These are phyloP conservation scores for Tephrocybe sp. DNA, from an alignment of 768 basidiomycete genomes.

Conservation along the genomic window DNA sequence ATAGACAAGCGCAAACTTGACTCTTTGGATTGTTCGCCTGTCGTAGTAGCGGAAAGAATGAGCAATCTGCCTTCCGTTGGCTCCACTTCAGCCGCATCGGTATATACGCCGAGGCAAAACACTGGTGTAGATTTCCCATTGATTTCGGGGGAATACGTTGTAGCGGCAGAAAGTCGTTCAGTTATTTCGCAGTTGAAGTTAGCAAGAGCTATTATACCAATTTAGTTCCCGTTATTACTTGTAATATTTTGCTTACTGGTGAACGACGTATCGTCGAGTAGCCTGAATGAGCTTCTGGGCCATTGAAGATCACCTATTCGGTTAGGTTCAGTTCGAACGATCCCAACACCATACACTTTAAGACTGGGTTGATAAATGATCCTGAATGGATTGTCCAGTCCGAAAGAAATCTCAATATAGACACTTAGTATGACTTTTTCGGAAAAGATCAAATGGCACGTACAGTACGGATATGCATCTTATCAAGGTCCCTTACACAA, in stretches of 20 bases:
- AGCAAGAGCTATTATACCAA: constrained; percentile 36
- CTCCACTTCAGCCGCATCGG: constrained; percentile 45
- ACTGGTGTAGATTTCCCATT: constrained; percentile 34
- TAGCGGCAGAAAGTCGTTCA: constrained; percentile 66
- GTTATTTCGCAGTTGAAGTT: constrained; percentile 47
- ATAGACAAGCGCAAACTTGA: constrained; percentile 33
- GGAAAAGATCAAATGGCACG: constrained; percentile 16
- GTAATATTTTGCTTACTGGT: constrained; percentile 43
- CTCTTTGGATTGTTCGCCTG: constrained; percentile 21
- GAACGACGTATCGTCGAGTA: constrained; percentile 67
- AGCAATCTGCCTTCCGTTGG: constrained; percentile 61
- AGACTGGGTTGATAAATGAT: constrained; percentile 59
- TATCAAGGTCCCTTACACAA: constrained; percentile 63
- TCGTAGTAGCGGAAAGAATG: constrained; percentile 44
- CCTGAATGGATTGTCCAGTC: constrained; percentile 67
- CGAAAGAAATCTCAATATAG: constrained; percentile 76
- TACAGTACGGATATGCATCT: constrained; percentile 81
- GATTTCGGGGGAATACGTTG: constrained; percentile 32
- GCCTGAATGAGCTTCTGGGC: constrained; percentile 56
- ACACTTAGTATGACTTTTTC: no score
- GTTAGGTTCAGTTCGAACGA: constrained; percentile 50
- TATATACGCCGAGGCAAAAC: constrained; percentile 52
- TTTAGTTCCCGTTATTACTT: neutral
- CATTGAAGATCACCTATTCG: constrained; percentile 51
- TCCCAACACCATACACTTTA: constrained; percentile 68